Evolutionary conservation across 345 rosid genomes (phyloP), one percentile per base, ranked within the genome.

Genomic region (Citrus medica): DNA sequence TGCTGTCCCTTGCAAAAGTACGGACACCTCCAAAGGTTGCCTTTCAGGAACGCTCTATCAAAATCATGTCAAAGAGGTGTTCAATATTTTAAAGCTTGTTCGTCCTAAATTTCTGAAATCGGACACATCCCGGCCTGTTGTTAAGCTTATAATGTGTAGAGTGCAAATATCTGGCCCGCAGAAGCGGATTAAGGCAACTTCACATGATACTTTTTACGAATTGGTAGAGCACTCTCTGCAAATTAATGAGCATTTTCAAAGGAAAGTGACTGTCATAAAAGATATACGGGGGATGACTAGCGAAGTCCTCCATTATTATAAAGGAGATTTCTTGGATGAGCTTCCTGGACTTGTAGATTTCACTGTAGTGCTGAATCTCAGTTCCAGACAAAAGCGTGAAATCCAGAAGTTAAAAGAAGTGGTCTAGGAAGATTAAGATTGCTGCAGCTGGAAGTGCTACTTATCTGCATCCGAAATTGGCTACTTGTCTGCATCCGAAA

Each of bases 221-320:
- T 72, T 88, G 71, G 94, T 95, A 67, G 98, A 91, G 89, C 83
- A 87, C 68, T 88, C 94, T 1, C 76, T 95, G 53, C 92, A 86
- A 80, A 86, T 85, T 71, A 88, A 86, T 51, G 77, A 62, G 3
- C 85, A 90, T 79, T 80, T 83, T 72, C 85, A 81, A 40, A 87
- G 91, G 56, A 92, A 86, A 82, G 91, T 82, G 40, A 77, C 86
- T 38, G 88, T 95, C 79, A 92, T 92, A 48, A 92, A 79, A 67
- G 97, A 95, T 85, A 88, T 95, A n/a, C 92, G 96, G 2, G 89
- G 89, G 80, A 93, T 93, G 99, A 93, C 98, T 7, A 78, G 86
- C 69, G 81, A 82, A 27, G 87, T 95, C 64, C 92, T 95, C 74
- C 96, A 95, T 78, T 95, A 90, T 30, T 30, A 30, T 30, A 30